Percentiles rank a stretch among this genome's conserved stretches.
Conservation (phyloP, 2,329 filamentous ascomycete species). For the Magnaporthiopsis rhizophila region DNA sequence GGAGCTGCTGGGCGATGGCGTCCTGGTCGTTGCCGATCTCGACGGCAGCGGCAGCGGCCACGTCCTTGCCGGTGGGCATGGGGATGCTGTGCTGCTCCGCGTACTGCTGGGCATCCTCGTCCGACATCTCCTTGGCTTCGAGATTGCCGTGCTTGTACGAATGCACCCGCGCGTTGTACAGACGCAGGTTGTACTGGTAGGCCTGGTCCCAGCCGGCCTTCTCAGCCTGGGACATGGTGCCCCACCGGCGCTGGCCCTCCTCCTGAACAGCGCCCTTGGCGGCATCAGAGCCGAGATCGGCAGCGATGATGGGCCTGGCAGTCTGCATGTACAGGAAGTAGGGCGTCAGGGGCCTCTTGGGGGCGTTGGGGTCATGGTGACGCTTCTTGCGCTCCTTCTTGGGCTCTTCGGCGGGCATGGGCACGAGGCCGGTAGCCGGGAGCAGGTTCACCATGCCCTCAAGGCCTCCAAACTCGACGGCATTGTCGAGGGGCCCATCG, state of each 20-base stretch:
- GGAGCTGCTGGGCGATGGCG: conserved; percentile 51
- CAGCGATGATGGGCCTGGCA: conserved; percentile 73
- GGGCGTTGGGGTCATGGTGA: conserved; percentile 82
- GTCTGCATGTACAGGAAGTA: conserved; percentile 94
- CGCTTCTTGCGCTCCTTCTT: conserved; percentile 89
- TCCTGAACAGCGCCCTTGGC: conserved; percentile 82
- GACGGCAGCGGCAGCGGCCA: conserved; percentile 22
- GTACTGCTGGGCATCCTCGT: conserved; percentile 52
- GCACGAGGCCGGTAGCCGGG: conserved; percentile 20
- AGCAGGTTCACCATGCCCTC: conserved; percentile 42
- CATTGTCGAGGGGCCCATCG: conserved; percentile 44
- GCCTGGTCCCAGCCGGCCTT: conserved; percentile 62
- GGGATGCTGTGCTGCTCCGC: conserved; percentile 50
- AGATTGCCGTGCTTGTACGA: conserved; percentile 55
- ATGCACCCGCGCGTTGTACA: conserved; percentile 58
- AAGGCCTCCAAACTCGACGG: conserved; percentile 40
- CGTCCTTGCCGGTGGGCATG: conserved; percentile 41
- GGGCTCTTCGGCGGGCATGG: conserved; percentile 41
- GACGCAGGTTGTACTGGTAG: conserved; percentile 58
- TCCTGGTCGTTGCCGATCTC: conserved; percentile 39
- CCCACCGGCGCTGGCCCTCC: conserved; percentile 82
- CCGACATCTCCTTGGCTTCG: conserved; percentile 51
- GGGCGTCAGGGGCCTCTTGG: conserved; percentile 86
- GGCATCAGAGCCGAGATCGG: conserved; percentile 64
- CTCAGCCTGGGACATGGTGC: conserved; percentile 63